Conservation (phyloP, 1,139 yeast genomes). For the Geotrichum klebahnii region DNA sequence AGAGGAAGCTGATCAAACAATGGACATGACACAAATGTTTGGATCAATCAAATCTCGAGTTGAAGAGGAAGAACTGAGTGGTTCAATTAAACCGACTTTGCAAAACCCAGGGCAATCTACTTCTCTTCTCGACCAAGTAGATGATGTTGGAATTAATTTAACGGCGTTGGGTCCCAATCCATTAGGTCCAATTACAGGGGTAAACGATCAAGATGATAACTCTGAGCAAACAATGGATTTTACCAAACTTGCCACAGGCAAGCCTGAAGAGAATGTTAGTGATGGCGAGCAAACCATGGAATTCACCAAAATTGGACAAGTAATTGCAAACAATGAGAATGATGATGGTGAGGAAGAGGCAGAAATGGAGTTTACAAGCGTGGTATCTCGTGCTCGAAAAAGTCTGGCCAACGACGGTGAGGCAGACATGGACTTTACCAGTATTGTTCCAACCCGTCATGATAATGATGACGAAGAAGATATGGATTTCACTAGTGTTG, state of each 20-base stretch:
- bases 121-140: neutral
- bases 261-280: neutral
- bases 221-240: conserved; percentile 1
- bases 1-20: conserved; percentile 23
- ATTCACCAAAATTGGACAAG: conserved; percentile 3
- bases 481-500: conserved; percentile 12
- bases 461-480: conserved; percentile 5
- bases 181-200: neutral
- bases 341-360: neutral
- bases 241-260: neutral
- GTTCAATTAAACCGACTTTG: neutral
- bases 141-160: conserved; percentile 5
- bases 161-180: neutral
- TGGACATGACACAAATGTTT: conserved; percentile 27
- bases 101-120: neutral
- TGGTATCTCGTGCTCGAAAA: neutral
- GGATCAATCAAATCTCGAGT: conserved; percentile 16
- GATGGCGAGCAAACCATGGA: conserved; percentile 10
- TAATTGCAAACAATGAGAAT: neutral
- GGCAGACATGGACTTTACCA: conserved; percentile 13
- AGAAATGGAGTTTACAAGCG: conserved; percentile 4
- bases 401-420: conserved; percentile 4
- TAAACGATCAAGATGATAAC: neutral
- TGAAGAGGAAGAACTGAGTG: conserved; percentile 7
- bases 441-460: neutral